Conservation (phyloP, 2,329 filamentous ascomycete genomes). For the Arthrobotrys iridis region DNA sequence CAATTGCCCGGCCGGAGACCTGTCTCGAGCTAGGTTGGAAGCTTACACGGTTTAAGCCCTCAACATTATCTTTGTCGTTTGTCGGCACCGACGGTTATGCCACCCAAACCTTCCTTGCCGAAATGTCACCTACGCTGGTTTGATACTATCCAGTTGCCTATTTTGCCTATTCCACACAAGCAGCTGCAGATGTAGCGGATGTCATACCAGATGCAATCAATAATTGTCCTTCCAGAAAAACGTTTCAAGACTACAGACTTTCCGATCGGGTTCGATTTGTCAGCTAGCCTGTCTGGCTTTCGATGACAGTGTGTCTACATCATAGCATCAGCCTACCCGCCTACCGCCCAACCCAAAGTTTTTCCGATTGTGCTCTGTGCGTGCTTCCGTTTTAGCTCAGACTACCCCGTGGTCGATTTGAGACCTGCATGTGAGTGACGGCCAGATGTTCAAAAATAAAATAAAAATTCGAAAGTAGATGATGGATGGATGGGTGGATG, state of each 20-base stretch:
- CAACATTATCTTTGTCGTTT: too few relatives aligned
- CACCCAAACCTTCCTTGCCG: constrained; percentile 9
- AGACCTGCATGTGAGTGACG: too few relatives aligned
- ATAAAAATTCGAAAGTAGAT: too few relatives aligned
- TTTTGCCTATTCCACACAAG: neutral
- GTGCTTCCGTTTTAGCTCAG: neutral
- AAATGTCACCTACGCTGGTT: constrained; percentile 37
- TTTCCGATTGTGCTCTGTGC: neutral
- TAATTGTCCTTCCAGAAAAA: neutral
- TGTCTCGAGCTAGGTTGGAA: neutral
- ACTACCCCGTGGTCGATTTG: too few relatives aligned
- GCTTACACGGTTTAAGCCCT: too few relatives aligned
- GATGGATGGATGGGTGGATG: too few relatives aligned
- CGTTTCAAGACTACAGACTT: neutral
- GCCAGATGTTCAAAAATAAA: too few relatives aligned
- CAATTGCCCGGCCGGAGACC: neutral
- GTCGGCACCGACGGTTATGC: constrained; percentile 1
- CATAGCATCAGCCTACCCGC: neutral
- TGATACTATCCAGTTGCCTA: constrained; percentile 1
- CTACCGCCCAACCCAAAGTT: too few relatives aligned
- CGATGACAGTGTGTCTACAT: neutral
- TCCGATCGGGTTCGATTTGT: constrained; percentile 25
- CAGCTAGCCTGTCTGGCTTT: neutral
- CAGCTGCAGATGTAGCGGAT: neutral
- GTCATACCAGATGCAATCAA: neutral